Evolutionary conservation across 495 filamentous ascomycete genomes (phyloP).

Genomic region (Daldinia loculata): DNA sequence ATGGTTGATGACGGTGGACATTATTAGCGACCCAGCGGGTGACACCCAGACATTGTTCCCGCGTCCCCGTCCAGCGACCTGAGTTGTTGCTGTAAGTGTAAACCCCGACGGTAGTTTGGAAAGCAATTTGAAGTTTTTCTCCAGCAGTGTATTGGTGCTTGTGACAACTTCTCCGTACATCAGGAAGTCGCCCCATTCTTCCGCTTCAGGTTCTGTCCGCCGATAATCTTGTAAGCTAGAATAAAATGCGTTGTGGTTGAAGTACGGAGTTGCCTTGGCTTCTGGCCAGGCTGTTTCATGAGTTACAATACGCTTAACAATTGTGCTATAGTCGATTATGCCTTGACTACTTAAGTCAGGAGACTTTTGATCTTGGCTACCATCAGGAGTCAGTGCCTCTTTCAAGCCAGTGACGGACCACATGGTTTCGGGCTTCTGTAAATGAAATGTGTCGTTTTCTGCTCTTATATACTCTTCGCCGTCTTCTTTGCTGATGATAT

Average conservation of each 20-base stretch:
- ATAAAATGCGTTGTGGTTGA: constrained; percentile 85
- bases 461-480: constrained; percentile 80
- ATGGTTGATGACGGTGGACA: constrained; percentile 87
- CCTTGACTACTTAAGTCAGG: constrained; percentile 54
- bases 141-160: constrained; percentile 92
- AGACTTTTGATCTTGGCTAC: constrained; percentile 40
- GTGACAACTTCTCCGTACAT: constrained; percentile 94
- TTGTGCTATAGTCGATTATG: constrained; percentile 76
- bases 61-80: constrained; percentile 89
- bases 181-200: constrained; percentile 76
- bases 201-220: constrained; percentile 59
- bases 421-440: constrained; percentile 67
- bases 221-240: constrained; percentile 73
- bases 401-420: constrained; percentile 64
- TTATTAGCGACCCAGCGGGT: constrained; percentile 84
- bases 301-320: constrained; percentile 76
- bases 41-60: constrained; percentile 96
- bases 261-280: constrained; percentile 81
- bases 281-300: constrained; percentile 76
- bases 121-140: constrained; percentile 86
- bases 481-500: constrained; percentile 72
- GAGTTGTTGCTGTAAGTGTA: constrained; percentile 89
- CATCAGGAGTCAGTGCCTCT: constrained; percentile 44
- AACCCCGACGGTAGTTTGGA: constrained; percentile 80
- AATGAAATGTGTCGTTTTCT: constrained; percentile 84